A percentile compares a stretch with the other conserved stretches of the same genome.
These are phyloP conservation scores for Aspergillus sp. DNA, from an alignment of 2,329 filamentous ascomycete species.

Conservation along the genomic window DNA sequence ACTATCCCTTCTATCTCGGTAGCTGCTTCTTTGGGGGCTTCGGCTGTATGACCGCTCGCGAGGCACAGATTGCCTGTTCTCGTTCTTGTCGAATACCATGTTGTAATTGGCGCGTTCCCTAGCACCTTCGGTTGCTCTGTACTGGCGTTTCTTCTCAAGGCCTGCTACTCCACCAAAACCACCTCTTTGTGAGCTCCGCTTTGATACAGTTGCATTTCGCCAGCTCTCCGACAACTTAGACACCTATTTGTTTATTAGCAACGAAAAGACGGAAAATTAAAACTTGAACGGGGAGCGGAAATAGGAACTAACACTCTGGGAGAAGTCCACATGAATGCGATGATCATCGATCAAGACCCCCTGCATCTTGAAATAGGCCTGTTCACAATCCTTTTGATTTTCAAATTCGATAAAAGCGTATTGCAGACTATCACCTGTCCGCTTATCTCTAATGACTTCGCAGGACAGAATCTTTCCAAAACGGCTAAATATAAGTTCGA, in stretches of 20 bases:
- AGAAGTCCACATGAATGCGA: conserved; percentile 97
- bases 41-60: conserved; percentile 39
- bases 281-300: not conserved
- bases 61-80: conserved; percentile 14
- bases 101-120: conserved; percentile 58
- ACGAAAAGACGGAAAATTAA: not conserved
- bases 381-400: conserved; percentile 87
- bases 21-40: conserved; percentile 43
- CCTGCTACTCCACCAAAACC: conserved; percentile 90
- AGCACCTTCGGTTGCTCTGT: conserved; percentile 65
- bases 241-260: conserved; percentile 41
- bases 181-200: conserved; percentile 65
- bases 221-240: conserved; percentile 84
- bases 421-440: conserved; percentile 90
- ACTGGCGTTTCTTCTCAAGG: conserved; percentile 88
- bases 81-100: conserved; percentile 73
- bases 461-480: conserved; percentile 95
- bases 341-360: conserved; percentile 95
- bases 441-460: conserved; percentile 91
- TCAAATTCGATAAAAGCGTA: conserved; percentile 98
- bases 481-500: conserved; percentile 93
- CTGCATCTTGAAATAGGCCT: conserved; percentile 99
- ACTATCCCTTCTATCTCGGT: conserved; percentile 32
- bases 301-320: conserved; percentile 72
- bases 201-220: conserved; percentile 81